phyloP scores from a whole-genome alignment of 495 filamentous ascomycete species.

The Penicillium lividum region DNA sequence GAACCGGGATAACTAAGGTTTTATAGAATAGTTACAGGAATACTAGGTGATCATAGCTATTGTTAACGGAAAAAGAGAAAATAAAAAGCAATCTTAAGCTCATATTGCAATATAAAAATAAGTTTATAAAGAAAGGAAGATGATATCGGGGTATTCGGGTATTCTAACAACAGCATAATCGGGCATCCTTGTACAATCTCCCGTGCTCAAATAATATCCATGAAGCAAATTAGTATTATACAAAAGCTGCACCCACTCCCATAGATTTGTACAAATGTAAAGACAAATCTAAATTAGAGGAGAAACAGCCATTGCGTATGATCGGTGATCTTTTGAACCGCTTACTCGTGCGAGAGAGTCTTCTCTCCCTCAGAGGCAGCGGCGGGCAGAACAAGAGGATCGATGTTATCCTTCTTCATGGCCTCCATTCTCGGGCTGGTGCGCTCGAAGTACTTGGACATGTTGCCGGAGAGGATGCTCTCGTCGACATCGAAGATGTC shows the following conservation, averaged over 20 bases:
- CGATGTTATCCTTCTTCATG: slow-evolving; percentile 30
- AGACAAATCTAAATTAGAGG: background rate
- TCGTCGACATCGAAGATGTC: slow-evolving; percentile 34
- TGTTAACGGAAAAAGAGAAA: background rate
- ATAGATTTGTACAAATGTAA: background rate
- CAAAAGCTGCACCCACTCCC: background rate
- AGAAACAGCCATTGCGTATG: background rate
- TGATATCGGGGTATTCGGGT: slow-evolving; percentile 8
- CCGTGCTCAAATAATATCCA: background rate
- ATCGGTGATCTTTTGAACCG: background rate
- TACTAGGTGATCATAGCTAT: too few species aligned
- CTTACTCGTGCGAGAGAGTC: slow-evolving; percentile 20
- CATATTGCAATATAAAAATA: background rate
- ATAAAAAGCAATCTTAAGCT: background rate
- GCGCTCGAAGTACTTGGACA: slow-evolving; percentile 48
- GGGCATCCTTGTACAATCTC: slow-evolving; percentile 7
- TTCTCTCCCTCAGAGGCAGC: slow-evolving; percentile 19
- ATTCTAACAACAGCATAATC: slow-evolving; percentile 7
- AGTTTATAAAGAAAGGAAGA: slow-evolving; percentile 11
- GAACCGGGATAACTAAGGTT: too few species aligned
- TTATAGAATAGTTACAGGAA: too few species aligned
- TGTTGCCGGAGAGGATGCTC: slow-evolving; percentile 36
- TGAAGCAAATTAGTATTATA: slow-evolving; percentile 5
- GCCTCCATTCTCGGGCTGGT: slow-evolving; percentile 46
- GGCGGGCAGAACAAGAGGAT: slow-evolving; percentile 18